Evolutionary conservation across 1,139 yeast genomes (phyloP), one percentile per base, ranked within the genome.

Genomic region (Pichia sp.): DNA sequence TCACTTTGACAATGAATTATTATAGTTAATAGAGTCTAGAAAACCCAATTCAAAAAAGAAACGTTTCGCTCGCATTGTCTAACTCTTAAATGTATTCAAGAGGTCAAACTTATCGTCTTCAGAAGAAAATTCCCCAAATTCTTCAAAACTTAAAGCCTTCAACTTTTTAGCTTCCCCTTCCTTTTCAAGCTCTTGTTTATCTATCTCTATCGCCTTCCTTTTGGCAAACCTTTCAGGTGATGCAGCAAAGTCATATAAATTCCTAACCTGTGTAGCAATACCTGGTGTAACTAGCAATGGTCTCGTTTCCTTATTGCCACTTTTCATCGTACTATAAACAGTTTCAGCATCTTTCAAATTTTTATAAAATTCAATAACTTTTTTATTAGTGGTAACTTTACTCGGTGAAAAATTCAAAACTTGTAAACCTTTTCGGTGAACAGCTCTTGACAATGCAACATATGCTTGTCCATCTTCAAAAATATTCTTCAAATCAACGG

Each of bases 391-490:
- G 51, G 61, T 66, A 6, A 84, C 79, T 51, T 73, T 77, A 2
- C 58, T 53, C 31, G 69, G 70, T 43, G 74, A 68, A 58, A 88
- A 88, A 51, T 85, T 81, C 40, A 77, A 58, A 1, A 88, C 84
- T 52, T 85, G 95, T 32, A 88, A 64, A 0, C 95, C 95, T 2
- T 75, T 76, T 54, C 95, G 67, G 6, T 83, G 74, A 1, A 79
- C 83, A 1, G 95, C 96, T 58, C 96, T 72, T 2, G 94, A 83
- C 28, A 89, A 66, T 0, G 96, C 96, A 24, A 89, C 96, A 59
- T 91, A 91, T 0, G 95, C 95, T 60, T 91, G 98, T 0, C 98
- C 98, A 47, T 78, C 82, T 56, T 89, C 98, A 61, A 91, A 91
- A 0, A 84, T 79, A 44, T 71, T 68, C 30, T 72, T 68, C 47